Conservation (phyloP, 257 asterid species). For the Verbascum thapsus region DNA sequence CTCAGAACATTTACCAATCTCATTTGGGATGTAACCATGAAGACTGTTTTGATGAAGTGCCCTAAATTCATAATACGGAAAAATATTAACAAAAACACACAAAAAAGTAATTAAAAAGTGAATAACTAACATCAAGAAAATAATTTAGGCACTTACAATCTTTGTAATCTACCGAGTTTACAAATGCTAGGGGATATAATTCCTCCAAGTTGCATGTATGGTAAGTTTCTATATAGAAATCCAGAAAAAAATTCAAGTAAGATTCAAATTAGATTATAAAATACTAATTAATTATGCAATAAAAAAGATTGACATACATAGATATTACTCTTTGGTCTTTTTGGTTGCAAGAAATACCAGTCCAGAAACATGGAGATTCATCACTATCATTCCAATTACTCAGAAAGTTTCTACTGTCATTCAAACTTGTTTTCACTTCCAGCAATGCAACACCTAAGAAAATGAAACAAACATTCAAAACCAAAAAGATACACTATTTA, state of each 20-base stretch:
- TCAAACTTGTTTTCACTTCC: constrained; percentile 81
- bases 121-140: background rate
- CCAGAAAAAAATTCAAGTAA: background rate
- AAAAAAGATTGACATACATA: constrained; percentile 44
- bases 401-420: constrained; percentile 70
- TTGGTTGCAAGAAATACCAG: constrained; percentile 80
- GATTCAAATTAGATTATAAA: background rate
- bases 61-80: constrained; percentile 40
- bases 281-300: too few species aligned
- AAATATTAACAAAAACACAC: constrained; percentile 20
- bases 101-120: background rate
- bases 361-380: constrained; percentile 84
- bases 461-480: background rate
- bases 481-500: background rate
- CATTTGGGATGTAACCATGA: constrained; percentile 80
- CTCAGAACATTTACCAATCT: constrained; percentile 69
- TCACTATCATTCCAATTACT: constrained; percentile 78
- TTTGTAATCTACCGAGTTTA: constrained; percentile 69
- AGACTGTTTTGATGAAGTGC: constrained; percentile 93
- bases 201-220: constrained; percentile 88
- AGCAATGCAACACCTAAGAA: constrained; percentile 65
- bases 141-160: constrained; percentile 61
- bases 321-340: constrained; percentile 77
- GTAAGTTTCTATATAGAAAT: constrained; percentile 67
- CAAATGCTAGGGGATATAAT: constrained; percentile 80